These are phyloP conservation scores for Syncephalastrum monosporum DNA, from an alignment of 371 early-diverging fungal species.

Conservation along the genomic window DNA sequence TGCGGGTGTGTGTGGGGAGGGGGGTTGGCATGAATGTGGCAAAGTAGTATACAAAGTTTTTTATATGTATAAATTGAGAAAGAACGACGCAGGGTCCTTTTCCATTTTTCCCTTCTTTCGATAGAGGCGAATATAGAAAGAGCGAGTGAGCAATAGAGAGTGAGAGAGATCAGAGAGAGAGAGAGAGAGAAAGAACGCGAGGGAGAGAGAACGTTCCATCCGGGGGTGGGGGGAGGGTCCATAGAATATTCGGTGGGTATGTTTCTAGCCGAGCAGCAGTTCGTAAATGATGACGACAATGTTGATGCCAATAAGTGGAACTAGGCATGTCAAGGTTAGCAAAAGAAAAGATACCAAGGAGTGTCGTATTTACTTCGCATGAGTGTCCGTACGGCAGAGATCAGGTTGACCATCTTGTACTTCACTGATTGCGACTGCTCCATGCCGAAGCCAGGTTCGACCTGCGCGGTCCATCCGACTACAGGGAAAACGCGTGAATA, in stretches of 20 bases:
- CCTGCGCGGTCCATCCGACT: conserved; percentile 71
- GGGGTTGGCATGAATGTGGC: no score
- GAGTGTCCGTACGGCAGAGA: conserved; percentile 89
- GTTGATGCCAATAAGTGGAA: conserved; percentile 85
- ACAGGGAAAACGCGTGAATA: conserved; percentile 1
- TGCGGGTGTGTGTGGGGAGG: no score
- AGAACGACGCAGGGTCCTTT: no score
- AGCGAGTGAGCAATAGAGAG: no score
- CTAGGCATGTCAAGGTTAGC: conserved; percentile 33
- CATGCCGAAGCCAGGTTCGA: conserved; percentile 67
- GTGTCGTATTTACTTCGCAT: conserved; percentile 73
- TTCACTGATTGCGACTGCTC: conserved; percentile 72
- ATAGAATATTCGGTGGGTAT: conserved; percentile 4
- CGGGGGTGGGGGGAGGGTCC: no score
- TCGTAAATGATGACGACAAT: conserved; percentile 83
- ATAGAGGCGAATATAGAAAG: no score
- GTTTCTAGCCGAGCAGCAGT: conserved; percentile 71
- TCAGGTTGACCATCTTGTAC: conserved; percentile 80
- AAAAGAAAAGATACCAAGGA: not conserved
- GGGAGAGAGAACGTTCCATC: no score
- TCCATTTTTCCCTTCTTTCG: no score
- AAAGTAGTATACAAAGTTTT: no score
- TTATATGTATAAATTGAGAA: no score
- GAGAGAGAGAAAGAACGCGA: not conserved
- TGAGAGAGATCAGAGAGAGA: not conserved